Base-by-base conservation (phyloP, 805 yeast genomes). In the Diddensiella caesifluorescens region DNA sequence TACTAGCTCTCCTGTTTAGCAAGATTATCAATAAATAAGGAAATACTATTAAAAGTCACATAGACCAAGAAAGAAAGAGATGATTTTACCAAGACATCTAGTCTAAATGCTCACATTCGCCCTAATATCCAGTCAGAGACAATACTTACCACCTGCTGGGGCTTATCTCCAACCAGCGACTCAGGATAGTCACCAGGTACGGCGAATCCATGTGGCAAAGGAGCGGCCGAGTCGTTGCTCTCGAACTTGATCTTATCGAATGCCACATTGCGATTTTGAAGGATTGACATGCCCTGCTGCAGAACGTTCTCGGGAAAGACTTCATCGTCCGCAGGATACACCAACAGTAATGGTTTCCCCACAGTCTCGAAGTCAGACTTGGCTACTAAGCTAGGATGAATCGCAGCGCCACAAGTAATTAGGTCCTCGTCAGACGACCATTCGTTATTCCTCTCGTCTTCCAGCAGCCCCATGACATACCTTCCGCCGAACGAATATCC, bases 181-280 rank as follows among this genome's bases (percentile, higher is more conserved):
- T 56, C 58, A 2, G 63, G 53, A 43, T 66, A 66, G 41, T 66
- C 70, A 4, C 70, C 68, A 31, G 64, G 61, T 22, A 66, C 66
- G 2, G 65, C 67, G 53, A 66, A 66, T 2, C 70, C 69, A 49
- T 66, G 70, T 3, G 70, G 70, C n/a, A 64, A 47, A 2, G 67
- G 67, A 5, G 59, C 47, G 5, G 40, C 57, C 28, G 33, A 43
- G 16, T 43, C 36, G 46, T 31, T 48, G 38, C 50, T 52, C 9
- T 46, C 51, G 30, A 50, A 47, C 15, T 38, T 46, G 15, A 45
- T 37, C 18, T 41, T 38, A 9, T 52, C 49, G 19, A 41, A 39
- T 15, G 46, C 46, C 16, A 54, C 44, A 7, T 38, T 34, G 13
- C 46, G 32, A 13, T 47, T 46, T 26, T 45, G 38, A 16, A 51